Evolutionary conservation across 345 rosid species (phyloP).

Genomic region (Anacardium occidentale): DNA sequence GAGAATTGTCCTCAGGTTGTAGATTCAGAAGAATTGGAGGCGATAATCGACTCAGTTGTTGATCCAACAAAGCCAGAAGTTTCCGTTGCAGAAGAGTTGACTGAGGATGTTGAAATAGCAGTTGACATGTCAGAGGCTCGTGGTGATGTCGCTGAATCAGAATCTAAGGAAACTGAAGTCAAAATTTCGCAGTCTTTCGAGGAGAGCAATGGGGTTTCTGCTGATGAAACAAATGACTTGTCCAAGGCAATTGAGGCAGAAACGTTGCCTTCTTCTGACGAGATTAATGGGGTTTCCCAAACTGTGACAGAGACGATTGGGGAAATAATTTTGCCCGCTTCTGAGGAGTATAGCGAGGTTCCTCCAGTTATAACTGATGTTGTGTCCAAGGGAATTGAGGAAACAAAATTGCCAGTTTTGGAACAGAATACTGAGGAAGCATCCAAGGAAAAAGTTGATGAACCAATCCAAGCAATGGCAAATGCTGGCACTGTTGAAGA

Average conservation of each 20-base stretch:
- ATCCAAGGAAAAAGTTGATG: constrained; percentile 18
- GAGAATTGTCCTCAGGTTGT: constrained; percentile 12
- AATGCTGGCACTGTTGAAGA: constrained; percentile 26
- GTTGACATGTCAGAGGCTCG: constrained; percentile 19
- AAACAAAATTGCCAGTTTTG: constrained; percentile 18
- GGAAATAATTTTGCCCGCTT: not conserved
- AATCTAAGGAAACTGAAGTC: constrained; percentile 16
- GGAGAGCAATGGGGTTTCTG: constrained; percentile 1
- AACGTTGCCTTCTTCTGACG: constrained; percentile 4
- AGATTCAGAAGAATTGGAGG: constrained; percentile 18
- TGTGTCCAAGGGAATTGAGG: constrained; percentile 15
- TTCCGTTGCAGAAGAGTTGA: constrained; percentile 14
- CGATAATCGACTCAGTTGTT: constrained; percentile 1
- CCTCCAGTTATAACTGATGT: constrained; percentile 11
- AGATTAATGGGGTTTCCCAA: not conserved
- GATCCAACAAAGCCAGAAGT: constrained; percentile 22
- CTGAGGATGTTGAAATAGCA: constrained; percentile 8
- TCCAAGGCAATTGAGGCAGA: constrained; percentile 13
- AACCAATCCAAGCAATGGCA: constrained; percentile 3
- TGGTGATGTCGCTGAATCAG: constrained; percentile 16
- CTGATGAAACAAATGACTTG: constrained; percentile 7
- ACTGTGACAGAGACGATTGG: constrained; percentile 13
- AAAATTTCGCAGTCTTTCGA: constrained; percentile 1
- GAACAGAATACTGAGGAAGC: constrained; percentile 32
- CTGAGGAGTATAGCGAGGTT: constrained; percentile 1